Conservation (phyloP, 345 rosid genomes). For the Rubroshorea leprosula region DNA sequence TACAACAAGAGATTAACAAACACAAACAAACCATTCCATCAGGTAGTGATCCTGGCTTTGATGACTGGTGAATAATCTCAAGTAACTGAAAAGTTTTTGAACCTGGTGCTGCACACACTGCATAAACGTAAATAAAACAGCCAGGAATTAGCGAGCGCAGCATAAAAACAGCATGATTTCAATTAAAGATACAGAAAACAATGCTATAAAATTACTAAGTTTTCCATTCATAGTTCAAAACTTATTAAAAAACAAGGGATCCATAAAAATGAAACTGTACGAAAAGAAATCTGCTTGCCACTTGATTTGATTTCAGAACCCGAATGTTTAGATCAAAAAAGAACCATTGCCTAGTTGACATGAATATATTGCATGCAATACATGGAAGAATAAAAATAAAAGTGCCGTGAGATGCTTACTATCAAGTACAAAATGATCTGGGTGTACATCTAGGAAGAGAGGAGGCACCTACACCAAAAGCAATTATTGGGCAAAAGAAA, state of each 20-base stretch:
- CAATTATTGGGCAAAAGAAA: constrained; percentile 11
- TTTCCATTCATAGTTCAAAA: too few relatives aligned
- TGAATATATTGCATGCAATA: not conserved
- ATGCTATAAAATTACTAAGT: too few relatives aligned
- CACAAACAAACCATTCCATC: constrained; percentile 63
- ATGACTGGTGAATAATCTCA: constrained; percentile 69
- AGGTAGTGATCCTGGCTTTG: constrained; percentile 61
- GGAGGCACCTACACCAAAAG: constrained; percentile 70
- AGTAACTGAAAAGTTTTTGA: constrained; percentile 95
- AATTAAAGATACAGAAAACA: not conserved
- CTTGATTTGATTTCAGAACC: too few relatives aligned
- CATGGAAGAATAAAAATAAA: constrained; percentile 10
- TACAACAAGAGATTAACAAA: not conserved
- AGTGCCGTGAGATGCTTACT: constrained; percentile 45
- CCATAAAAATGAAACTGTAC: too few relatives aligned
- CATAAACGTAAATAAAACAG: constrained; percentile 13
- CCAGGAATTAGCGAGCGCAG: constrained; percentile 1
- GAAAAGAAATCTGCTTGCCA: too few relatives aligned
- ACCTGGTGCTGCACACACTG: constrained; percentile 99
- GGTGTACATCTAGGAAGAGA: constrained; percentile 78
- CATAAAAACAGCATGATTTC: not conserved
- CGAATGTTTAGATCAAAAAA: too few relatives aligned
- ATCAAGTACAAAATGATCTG: constrained; percentile 78
- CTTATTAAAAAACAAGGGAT: too few relatives aligned
- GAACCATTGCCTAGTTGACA: not conserved